Evolutionary conservation across 2,329 filamentous ascomycete genomes (phyloP).

Genomic region (Calycina marina): DNA sequence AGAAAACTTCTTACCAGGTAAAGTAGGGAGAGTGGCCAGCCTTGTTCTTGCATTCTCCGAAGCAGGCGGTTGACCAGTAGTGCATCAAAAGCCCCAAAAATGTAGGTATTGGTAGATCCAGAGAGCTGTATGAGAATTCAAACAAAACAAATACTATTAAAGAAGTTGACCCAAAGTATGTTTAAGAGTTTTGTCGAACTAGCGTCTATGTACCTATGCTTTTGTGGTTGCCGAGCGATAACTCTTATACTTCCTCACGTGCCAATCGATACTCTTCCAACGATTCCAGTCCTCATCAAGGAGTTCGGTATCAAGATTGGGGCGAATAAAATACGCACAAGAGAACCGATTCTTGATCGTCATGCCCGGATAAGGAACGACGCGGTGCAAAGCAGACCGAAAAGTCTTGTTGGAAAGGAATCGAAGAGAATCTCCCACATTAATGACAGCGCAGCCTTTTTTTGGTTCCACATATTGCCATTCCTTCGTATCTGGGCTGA

Average conservation of each 20-base stretch:
- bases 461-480: slow-evolving; percentile 38
- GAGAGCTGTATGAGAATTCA: too few species aligned
- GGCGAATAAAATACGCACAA: slow-evolving; percentile 42
- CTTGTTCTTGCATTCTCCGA: too few species aligned
- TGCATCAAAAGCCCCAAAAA: too few species aligned
- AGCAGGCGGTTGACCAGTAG: too few species aligned
- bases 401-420: slow-evolving; percentile 37
- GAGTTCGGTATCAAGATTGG: slow-evolving; percentile 40
- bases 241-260: slow-evolving; percentile 37
- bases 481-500: slow-evolving; percentile 30
- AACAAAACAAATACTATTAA: too few species aligned
- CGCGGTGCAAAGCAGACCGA: slow-evolving; percentile 40
- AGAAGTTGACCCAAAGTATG: too few species aligned
- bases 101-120: too few species aligned
- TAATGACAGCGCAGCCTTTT: slow-evolving; percentile 35
- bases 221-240: slow-evolving; percentile 20
- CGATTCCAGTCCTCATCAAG: slow-evolving; percentile 36
- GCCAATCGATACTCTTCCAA: slow-evolving; percentile 36
- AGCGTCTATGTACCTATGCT: too few species aligned
- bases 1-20: too few species aligned
- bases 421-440: slow-evolving; percentile 42
- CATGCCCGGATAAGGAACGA: slow-evolving; percentile 31
- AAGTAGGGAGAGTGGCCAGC: too few species aligned
- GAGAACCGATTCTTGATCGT: slow-evolving; percentile 38
- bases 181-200: too few species aligned